Conservation (phyloP, 1,139 yeast species). For the Wickerhamomyces sp. region DNA sequence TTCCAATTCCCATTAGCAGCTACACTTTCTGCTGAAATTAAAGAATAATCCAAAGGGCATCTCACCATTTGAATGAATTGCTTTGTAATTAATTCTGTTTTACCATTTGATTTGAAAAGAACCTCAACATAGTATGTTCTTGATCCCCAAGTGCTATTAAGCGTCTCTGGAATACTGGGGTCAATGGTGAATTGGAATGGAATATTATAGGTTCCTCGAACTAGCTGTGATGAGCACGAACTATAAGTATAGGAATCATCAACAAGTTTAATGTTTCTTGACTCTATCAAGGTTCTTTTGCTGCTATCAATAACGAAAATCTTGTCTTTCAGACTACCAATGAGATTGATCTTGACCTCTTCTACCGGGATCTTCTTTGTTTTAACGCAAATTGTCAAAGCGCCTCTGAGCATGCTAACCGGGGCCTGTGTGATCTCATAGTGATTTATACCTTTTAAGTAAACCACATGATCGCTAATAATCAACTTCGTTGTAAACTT, state of each 20-base stretch:
- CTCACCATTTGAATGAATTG: slow-evolving; percentile 11
- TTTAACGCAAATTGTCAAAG: slow-evolving; percentile 10
- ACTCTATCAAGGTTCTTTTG: not conserved
- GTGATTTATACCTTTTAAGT: slow-evolving; percentile 14
- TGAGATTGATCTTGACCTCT: slow-evolving; percentile 10
- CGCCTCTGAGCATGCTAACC: slow-evolving; percentile 12
- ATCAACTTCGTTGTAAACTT: slow-evolving; percentile 9
- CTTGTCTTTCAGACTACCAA: slow-evolving; percentile 11
- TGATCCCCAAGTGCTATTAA: slow-evolving; percentile 9
- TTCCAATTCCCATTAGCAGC: slow-evolving; percentile 15
- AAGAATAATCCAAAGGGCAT: slow-evolving; percentile 13
- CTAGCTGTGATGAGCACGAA: slow-evolving; percentile 1
- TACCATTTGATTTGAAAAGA: not conserved
- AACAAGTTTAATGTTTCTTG: slow-evolving; percentile 1
- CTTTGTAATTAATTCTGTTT: not conserved
- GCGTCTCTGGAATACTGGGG: slow-evolving; percentile 15
- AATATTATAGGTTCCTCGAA: slow-evolving; percentile 15
- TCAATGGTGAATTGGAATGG: slow-evolving; percentile 22
- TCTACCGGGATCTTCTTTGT: slow-evolving; percentile 5
- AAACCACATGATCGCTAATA: slow-evolving; percentile 11
- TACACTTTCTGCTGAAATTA: slow-evolving; percentile 10
- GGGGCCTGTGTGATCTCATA: slow-evolving; percentile 14
- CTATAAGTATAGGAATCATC: slow-evolving; percentile 13
- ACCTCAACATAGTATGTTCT: slow-evolving; percentile 15
- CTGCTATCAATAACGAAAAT: not conserved